Evolutionary conservation across 768 basidiomycete genomes (phyloP).

Genomic region (Lentinus tigrinus): DNA sequence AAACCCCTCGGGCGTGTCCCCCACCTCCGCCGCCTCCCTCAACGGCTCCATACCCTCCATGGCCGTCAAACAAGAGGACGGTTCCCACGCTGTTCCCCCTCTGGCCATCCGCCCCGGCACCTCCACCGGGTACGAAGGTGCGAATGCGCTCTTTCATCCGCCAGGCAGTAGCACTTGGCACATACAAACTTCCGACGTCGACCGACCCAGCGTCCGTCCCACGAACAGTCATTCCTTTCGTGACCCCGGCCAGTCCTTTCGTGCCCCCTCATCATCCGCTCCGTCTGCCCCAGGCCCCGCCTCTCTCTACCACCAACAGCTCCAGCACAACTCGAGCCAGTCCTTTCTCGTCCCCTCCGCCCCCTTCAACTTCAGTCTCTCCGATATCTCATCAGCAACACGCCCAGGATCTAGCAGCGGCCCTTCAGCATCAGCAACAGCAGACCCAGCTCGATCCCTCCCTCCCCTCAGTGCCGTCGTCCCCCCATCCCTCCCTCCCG

Average conservation of each 20-base stretch:
- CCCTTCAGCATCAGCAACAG: constrained; percentile 54
- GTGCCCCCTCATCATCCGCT: constrained; percentile 51
- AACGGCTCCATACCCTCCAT: constrained; percentile 23
- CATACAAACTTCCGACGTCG: constrained; percentile 39
- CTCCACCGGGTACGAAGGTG: constrained; percentile 68
- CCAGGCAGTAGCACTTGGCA: constrained; percentile 33
- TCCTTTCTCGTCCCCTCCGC: constrained; percentile 66
- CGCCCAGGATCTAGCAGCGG: constrained; percentile 48
- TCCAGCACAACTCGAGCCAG: constrained; percentile 42
- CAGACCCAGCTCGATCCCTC: constrained; percentile 50
- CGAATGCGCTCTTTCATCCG: constrained; percentile 30
- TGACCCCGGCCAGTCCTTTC: constrained; percentile 82
- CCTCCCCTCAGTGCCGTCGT: constrained; percentile 76
- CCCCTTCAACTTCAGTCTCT: constrained; percentile 46
- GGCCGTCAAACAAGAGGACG: constrained; percentile 45
- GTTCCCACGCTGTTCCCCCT: constrained; percentile 30
- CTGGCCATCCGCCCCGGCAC: constrained; percentile 67
- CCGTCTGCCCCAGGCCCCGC: constrained; percentile 37
- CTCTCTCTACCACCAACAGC: constrained; percentile 28
- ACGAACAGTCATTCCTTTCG: constrained; percentile 68
- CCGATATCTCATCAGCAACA: constrained; percentile 36
- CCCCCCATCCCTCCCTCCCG: constrained; percentile 58
- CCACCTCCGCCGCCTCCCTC: constrained; percentile 16
- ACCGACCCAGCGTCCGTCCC: constrained; percentile 36
- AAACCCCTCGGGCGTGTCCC: constrained; percentile 19